Conservation (phyloP, 140 eudicot species). For the Cichorium intybus region DNA sequence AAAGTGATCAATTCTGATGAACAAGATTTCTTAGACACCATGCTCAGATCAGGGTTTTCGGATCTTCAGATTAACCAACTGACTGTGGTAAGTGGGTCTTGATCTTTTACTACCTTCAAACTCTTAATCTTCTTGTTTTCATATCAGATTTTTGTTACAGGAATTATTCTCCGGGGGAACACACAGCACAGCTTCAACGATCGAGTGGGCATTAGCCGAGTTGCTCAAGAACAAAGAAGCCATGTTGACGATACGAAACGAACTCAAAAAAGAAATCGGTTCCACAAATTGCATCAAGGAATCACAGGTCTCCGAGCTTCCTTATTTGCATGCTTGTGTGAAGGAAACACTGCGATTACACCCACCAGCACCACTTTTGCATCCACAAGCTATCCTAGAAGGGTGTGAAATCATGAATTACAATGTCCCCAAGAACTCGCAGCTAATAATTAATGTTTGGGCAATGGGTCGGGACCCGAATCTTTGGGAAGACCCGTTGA, state of each 20-base stretch:
- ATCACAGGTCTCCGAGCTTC: conserved; percentile 32
- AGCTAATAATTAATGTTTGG: conserved; percentile 38
- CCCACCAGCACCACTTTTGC: conserved; percentile 47
- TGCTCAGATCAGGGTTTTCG: conserved; percentile 30
- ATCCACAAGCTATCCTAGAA: conserved; percentile 37
- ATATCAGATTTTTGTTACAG: not conserved
- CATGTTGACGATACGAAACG: conserved; percentile 33
- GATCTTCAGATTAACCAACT: conserved; percentile 35
- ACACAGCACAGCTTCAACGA: conserved; percentile 56
- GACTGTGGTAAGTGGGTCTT: conserved; percentile 21
- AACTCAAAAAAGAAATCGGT: conserved; percentile 27
- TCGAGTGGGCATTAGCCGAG: conserved; percentile 57
- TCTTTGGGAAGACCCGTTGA: conserved; percentile 38
- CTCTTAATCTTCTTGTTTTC: not conserved
- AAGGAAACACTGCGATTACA: conserved; percentile 40
- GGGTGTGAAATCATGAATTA: conserved; percentile 32
- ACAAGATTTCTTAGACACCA: conserved; percentile 48
- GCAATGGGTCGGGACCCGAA: conserved; percentile 42
- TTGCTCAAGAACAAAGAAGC: conserved; percentile 36
- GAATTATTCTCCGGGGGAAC: conserved; percentile 54
- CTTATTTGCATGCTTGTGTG: conserved; percentile 46
- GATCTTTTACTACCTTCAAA: not conserved
- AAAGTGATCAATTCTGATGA: conserved; percentile 7
- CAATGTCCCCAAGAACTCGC: conserved; percentile 30
- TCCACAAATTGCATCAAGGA: conserved; percentile 30